Evolutionary conservation across 495 filamentous ascomycete genomes (phyloP), one percentile per base, ranked within the genome.

Genomic region (Hyphodiscus hymeniophilus): DNA sequence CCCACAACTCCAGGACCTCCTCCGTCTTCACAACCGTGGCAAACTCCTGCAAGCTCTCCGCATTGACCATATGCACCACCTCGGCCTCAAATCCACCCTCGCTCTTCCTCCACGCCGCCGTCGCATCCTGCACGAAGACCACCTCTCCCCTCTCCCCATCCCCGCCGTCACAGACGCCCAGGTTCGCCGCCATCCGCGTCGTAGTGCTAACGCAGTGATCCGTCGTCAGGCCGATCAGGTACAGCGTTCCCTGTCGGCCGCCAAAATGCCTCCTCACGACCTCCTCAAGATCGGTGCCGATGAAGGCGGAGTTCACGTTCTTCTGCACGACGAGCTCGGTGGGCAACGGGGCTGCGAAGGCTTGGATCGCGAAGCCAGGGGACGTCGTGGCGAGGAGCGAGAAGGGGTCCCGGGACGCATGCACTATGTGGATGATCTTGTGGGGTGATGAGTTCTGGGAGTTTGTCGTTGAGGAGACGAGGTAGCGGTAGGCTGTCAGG

Each of bases 131-230:
- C 5, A 73, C 68, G n/a, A 74, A 54, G 17, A 74, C 48, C 52
- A 73, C 68, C 10, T 71, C 63, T 2, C 70, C 73, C 36, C 38
- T 48, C 48, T 61, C 52, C 6, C 61, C 60, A 38, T 68, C 53
- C 12, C 49, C 28, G 5, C 61, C 60, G 52, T 66, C 63, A 24
- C 71, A 69, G 18, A 75, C 68, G 2, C 63, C 60, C 41, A 74
- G 41, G 46, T 76, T 74, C 15, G 63, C 66, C 8, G 71, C 70
- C 67, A 75, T 73, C 15, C 72, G 63, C 11, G 65, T 62, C 4
- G 71, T 72, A 4, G 71, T 75, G 39, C 67, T 73, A 15, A 74
- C 69, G 33, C 71, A 75, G 40, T 75, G 72, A 56, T 73, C 73
- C 28, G 71, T 74, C 0, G 68, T 73, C 40, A 74, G 46, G 2